phyloP scores from a whole-genome alignment of 345 rosid genomes.

The Arabidopsis suecica region DNA sequence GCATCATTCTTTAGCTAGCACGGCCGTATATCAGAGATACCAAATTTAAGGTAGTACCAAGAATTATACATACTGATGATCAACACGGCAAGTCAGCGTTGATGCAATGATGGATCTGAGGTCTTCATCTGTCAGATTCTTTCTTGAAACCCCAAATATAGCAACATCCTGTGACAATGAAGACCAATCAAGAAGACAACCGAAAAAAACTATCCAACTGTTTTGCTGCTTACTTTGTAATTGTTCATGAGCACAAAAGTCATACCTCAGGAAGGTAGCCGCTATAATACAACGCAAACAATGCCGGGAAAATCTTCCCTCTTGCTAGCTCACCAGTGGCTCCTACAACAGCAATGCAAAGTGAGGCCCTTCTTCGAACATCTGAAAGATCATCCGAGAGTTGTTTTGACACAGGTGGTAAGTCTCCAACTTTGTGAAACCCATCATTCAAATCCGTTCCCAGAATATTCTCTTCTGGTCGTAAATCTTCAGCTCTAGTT shows the following conservation, averaged over 20 bases:
- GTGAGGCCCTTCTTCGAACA: slow-evolving; percentile 52
- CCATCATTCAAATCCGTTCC: slow-evolving; percentile 20
- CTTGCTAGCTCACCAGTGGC: slow-evolving; percentile 82
- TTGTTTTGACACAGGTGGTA: slow-evolving; percentile 24
- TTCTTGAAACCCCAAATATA: slow-evolving; percentile 79
- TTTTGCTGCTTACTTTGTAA: background rate
- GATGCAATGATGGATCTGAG: slow-evolving; percentile 72
- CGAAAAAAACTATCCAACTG: background rate
- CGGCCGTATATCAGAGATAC: background rate
- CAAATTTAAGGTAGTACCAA: slow-evolving; percentile 18
- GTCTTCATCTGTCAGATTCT: slow-evolving; percentile 68
- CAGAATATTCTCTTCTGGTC: slow-evolving; percentile 34
- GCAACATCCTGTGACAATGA: slow-evolving; percentile 60
- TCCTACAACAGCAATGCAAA: slow-evolving; percentile 76
- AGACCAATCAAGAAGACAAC: slow-evolving; percentile 27
- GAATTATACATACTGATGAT: slow-evolving; percentile 60
- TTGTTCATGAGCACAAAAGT: slow-evolving; percentile 1
- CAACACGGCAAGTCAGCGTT: slow-evolving; percentile 73
- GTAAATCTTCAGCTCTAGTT: slow-evolving; percentile 20
- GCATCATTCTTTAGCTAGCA: slow-evolving; percentile 15
- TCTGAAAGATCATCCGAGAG: slow-evolving; percentile 34
- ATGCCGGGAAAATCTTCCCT: slow-evolving; percentile 68
- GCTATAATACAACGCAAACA: slow-evolving; percentile 77
- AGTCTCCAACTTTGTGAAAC: slow-evolving; percentile 21
- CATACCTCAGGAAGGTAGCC: slow-evolving; percentile 84